These are phyloP conservation scores for Lepiota subincarnata DNA, from an alignment of 768 basidiomycete genomes.

Conservation along the genomic window DNA sequence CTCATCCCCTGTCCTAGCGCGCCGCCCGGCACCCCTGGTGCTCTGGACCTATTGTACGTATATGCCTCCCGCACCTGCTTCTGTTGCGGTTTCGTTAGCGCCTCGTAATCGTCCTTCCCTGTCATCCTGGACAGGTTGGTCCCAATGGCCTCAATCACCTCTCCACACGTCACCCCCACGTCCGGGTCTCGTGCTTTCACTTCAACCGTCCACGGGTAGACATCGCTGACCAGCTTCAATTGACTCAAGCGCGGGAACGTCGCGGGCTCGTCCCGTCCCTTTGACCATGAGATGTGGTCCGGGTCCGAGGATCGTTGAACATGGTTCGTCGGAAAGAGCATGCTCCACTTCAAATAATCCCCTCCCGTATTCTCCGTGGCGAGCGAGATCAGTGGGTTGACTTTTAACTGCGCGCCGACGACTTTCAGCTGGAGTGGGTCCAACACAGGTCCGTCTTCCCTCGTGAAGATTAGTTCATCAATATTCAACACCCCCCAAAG, in stretches of 20 bases:
- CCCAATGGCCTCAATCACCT: conserved; percentile 58
- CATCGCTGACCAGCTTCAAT: conserved; percentile 52
- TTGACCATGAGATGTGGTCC: conserved; percentile 57
- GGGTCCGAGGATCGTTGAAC: conserved; percentile 63
- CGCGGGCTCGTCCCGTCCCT: conserved; percentile 65
- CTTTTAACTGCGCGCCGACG: conserved; percentile 39
- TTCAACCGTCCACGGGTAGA: conserved; percentile 78
- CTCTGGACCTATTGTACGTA: conserved; percentile 61
- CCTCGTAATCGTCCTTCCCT: conserved; percentile 48
- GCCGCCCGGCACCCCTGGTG: conserved; percentile 65
- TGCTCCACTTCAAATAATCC: conserved; percentile 67
- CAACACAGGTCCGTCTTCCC: conserved; percentile 50
- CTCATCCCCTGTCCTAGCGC: conserved; percentile 58
- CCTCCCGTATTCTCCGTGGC: conserved; percentile 34
- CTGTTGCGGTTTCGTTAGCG: conserved; percentile 30
- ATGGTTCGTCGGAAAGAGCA: conserved; percentile 60
- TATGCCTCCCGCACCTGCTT: conserved; percentile 49
- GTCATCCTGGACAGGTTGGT: conserved; percentile 47
- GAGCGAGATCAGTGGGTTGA: conserved; percentile 64
- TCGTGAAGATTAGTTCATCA: background rate
- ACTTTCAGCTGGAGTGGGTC: conserved; percentile 52
- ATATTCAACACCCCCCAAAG: background rate
- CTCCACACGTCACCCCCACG: conserved; percentile 66
- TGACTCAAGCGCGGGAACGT: conserved; percentile 63
- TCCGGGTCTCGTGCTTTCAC: conserved; percentile 57